Evolutionary conservation across 768 basidiomycete species (phyloP).

Genomic region (Serendipita sp.): DNA sequence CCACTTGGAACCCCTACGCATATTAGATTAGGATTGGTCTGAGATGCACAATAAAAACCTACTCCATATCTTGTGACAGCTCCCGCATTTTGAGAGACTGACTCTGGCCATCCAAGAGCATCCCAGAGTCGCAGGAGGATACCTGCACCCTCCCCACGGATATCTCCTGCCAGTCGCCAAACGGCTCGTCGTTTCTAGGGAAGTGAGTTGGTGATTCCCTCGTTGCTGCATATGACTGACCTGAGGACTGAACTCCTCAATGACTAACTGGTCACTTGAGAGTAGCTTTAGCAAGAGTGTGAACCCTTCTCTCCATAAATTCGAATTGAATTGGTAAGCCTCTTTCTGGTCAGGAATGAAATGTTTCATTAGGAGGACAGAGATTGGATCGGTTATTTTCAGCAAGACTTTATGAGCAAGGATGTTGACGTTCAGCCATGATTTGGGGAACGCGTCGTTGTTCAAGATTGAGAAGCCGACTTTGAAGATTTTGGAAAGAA

Average conservation of each 20-base stretch:
- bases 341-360: conserved; percentile 60
- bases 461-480: conserved; percentile 66
- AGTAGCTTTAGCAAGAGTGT: conserved; percentile 69
- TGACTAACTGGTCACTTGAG: conserved; percentile 78
- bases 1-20: conserved; percentile 63
- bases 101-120: conserved; percentile 62
- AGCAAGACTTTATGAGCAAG: conserved; percentile 75
- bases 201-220: background rate
- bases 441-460: conserved; percentile 74
- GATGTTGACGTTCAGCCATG: conserved; percentile 85
- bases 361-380: conserved; percentile 56
- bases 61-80: conserved; percentile 53
- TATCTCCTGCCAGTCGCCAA: conserved; percentile 91
- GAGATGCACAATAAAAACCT: conserved; percentile 16
- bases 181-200: conserved; percentile 79
- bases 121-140: conserved; percentile 73
- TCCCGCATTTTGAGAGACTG: conserved; percentile 32
- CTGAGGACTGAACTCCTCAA: conserved; percentile 92
- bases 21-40: conserved; percentile 10
- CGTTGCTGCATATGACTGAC: conserved; percentile 23
- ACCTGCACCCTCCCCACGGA: conserved; percentile 77
- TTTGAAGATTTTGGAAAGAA: conserved; percentile 65
- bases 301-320: conserved; percentile 69
- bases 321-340: conserved; percentile 50
- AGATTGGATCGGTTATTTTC: conserved; percentile 72